Conservation (phyloP, 208 protist species). For the Leishmania gerbilli region DNA sequence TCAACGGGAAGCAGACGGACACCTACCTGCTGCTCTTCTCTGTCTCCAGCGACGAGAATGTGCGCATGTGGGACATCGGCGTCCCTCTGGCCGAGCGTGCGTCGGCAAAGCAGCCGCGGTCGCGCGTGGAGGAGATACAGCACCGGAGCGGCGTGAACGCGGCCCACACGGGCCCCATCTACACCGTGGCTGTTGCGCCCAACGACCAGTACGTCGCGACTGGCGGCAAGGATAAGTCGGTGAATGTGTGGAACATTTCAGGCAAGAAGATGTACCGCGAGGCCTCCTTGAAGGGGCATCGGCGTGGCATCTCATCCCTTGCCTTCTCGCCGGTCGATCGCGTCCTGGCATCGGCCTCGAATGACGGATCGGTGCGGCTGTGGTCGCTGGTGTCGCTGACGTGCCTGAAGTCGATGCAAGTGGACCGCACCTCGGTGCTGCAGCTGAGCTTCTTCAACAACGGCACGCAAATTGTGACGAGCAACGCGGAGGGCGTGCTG, state of each 20-base stretch:
- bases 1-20: slow-evolving; percentile 71
- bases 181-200: slow-evolving; percentile 75
- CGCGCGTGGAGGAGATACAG: slow-evolving; percentile 24
- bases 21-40: slow-evolving; percentile 79
- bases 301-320: slow-evolving; percentile 74
- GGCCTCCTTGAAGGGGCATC: slow-evolving; percentile 80
- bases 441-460: slow-evolving; percentile 89
- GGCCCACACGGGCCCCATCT: slow-evolving; percentile 82
- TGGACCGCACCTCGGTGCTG: slow-evolving; percentile 75
- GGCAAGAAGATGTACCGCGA: slow-evolving; percentile 85
- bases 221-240: slow-evolving; percentile 87
- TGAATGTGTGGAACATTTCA: slow-evolving; percentile 80
- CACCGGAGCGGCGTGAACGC: slow-evolving; percentile 72
- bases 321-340: slow-evolving; percentile 85
- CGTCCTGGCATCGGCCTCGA: slow-evolving; percentile 83
- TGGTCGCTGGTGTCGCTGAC: slow-evolving; percentile 87
- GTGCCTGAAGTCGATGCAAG: slow-evolving; percentile 87
- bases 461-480: slow-evolving; percentile 85
- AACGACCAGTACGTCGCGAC: slow-evolving; percentile 92
- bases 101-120: not conserved
- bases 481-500: slow-evolving; percentile 88
- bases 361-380: slow-evolving; percentile 86
- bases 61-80: slow-evolving; percentile 87
- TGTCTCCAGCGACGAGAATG: slow-evolving; percentile 75
- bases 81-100: slow-evolving; percentile 27